Conservation (phyloP, 495 filamentous ascomycete species). For the Bombardia bombarda region DNA sequence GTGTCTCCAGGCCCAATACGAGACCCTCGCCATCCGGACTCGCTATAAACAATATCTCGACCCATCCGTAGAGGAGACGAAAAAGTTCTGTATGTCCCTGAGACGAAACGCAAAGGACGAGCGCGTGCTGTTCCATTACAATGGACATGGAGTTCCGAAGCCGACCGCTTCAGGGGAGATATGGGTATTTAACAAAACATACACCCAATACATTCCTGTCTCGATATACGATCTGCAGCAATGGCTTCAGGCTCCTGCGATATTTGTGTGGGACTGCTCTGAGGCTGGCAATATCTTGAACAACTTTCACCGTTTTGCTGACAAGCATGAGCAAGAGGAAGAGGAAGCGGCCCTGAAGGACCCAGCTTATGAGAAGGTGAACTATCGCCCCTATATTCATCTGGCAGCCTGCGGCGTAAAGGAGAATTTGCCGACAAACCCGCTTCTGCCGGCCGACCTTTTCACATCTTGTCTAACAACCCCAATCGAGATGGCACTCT, state of each 20-base stretch:
- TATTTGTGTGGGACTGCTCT: constrained; percentile 97
- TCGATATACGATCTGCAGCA: constrained; percentile 92
- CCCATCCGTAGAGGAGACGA: constrained; percentile 92
- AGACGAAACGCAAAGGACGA: constrained; percentile 92
- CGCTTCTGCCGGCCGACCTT: constrained; percentile 85
- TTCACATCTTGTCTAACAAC: constrained; percentile 96
- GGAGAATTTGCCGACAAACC: constrained; percentile 95
- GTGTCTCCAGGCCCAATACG: constrained; percentile 88
- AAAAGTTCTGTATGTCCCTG: constrained; percentile 85
- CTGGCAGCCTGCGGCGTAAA: constrained; percentile 83
- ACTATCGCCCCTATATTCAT: constrained; percentile 67
- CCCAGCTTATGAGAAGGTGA: constrained; percentile 61
- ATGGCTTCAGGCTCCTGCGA: constrained; percentile 90
- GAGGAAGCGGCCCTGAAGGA: constrained; percentile 62
- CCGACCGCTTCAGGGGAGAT: constrained; percentile 95
- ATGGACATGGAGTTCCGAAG: constrained; percentile 96
- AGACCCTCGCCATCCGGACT: constrained; percentile 85
- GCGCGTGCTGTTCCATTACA: constrained; percentile 93
- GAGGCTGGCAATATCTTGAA: constrained; percentile 91
- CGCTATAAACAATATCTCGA: constrained; percentile 95
- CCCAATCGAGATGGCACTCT: constrained; percentile 91
- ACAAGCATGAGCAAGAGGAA: constrained; percentile 87
- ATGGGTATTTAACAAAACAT: constrained; percentile 98
- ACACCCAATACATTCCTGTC: constrained; percentile 97
- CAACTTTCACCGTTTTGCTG: constrained; percentile 88